These are phyloP conservation scores for Proliferodiscus dingleyae DNA, from an alignment of 2,329 filamentous ascomycete species.

Conservation along the genomic window DNA sequence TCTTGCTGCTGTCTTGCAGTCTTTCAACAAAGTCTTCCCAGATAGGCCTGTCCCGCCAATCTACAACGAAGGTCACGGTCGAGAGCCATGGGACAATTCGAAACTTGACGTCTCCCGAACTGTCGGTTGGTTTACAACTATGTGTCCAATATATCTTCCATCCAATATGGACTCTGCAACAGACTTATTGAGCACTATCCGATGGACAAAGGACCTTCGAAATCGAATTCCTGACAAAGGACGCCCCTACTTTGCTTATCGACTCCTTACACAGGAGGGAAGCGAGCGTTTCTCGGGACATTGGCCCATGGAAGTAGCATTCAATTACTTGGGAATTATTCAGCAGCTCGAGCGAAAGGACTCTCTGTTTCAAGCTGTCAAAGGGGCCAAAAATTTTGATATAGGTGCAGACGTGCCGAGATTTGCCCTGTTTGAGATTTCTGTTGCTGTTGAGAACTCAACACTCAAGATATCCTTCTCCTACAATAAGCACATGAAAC, in stretches of 20 bases:
- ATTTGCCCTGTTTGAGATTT: constrained; percentile 14
- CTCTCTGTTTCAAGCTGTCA: constrained; percentile 23
- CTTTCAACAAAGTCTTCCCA: constrained; percentile 34
- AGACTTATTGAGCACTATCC: constrained; percentile 10
- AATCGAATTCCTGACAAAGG: constrained; percentile 34
- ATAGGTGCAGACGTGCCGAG: constrained; percentile 32
- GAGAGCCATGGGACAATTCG: constrained; percentile 33
- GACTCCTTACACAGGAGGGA: constrained; percentile 30
- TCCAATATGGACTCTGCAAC: constrained; percentile 1
- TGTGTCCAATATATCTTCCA: constrained; percentile 32
- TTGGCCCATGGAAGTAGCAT: constrained; percentile 36
- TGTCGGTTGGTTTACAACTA: constrained; percentile 43
- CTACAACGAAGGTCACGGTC: constrained; percentile 40
- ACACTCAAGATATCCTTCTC: constrained; percentile 5
- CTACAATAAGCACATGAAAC: constrained; percentile 12
- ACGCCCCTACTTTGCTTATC: constrained; percentile 35
- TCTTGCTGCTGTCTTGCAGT: constrained; percentile 31
- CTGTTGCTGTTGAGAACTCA: constrained; percentile 5
- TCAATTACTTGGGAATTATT: constrained; percentile 45
- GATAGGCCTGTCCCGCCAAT: constrained; percentile 31
- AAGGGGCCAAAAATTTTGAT: constrained; percentile 1
- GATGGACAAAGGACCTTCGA: constrained; percentile 35
- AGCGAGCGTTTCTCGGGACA: constrained; percentile 26
- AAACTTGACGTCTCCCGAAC: constrained; percentile 35
- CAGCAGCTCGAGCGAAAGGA: constrained; percentile 41